Percentiles rank a stretch among this genome's conserved stretches.
Conservation (phyloP, 129 eudicot species). For the Lactuca saligna region DNA sequence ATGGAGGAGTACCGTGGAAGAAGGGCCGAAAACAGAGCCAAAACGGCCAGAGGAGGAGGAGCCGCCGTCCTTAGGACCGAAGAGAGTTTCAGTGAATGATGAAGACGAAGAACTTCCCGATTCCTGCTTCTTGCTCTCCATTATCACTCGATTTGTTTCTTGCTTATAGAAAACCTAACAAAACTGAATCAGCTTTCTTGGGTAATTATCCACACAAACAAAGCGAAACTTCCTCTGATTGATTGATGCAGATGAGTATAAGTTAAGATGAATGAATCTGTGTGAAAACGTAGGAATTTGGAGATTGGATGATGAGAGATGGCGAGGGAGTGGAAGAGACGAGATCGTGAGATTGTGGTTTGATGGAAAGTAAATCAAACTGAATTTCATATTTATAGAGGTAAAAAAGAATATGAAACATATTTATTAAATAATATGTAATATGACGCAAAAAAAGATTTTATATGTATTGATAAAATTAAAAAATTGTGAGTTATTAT, state of each 20-base stretch:
- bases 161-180: background rate
- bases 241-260: background rate
- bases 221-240: conserved; percentile 1
- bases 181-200: background rate
- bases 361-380: conserved; percentile 17
- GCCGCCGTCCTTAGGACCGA: conserved; percentile 60
- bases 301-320: no score
- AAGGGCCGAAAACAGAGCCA: conserved; percentile 66
- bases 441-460: no score
- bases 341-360: conserved; percentile 18
- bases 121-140: conserved; percentile 58
- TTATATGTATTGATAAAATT: no score
- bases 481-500: no score
- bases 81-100: conserved; percentile 56
- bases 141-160: conserved; percentile 13
- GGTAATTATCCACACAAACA: background rate
- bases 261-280: no score
- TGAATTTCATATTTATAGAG: conserved; percentile 21
- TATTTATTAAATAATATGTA: no score
- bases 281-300: no score
- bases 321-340: no score
- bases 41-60: conserved; percentile 43
- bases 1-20: conserved; percentile 45
- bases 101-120: conserved; percentile 43
- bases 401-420: background rate